Base-by-base conservation (phyloP, 2,329 filamentous ascomycete genomes). In the Xylaria sp. region DNA sequence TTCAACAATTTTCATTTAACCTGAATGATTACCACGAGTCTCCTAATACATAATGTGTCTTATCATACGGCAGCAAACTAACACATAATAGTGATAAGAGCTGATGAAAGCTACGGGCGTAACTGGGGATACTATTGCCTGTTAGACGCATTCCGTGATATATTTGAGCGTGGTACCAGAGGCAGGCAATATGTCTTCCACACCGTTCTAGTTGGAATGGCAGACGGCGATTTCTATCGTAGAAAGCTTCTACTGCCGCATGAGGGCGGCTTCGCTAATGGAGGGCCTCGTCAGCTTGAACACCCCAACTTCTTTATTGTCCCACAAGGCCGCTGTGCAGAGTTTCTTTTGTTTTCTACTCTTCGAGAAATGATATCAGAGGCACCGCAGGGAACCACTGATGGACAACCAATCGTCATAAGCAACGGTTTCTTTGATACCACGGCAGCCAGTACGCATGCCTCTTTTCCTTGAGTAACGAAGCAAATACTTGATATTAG, bases 101-200 rank as follows among this genome's bases (percentile, higher is more conserved):
- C 69, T 9, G 75, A 76, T 59, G 75, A 76, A 59, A 74, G 71
- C 56, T 76, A 76, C 55, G 75, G 73, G 20, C 69, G 74, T 10
- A 75, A 74, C 45, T 72, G 65, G 62, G 72, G 73, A 9, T 76
- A 75, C 53, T 74, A 71, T 41, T 75, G 74, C 62, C 67, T 76
- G 2, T 67, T 73, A 10, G 74, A 76, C 25, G 61, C 71, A 1
- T 75, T 70, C 39, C 65, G 73, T 30, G 73, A 75, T 48, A 56
- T 75, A 25, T 75, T 76, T 32, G 73, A 75, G 52, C 61, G 72
- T 2, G 72, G 72, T 2, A 70, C 63, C 3, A 67, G 34, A 15
- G 23, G 41, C 36, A 41, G 59, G 18, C 36, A 64, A 20, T 39
- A 61, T 20, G 50, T 46, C 36, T 58, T 60, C 12, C 66, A 56